Percentiles rank a stretch among this genome's conserved stretches.
Evolutionary conservation across 23 red algal genomes (phyloP).

Genomic region (Agarophyton chilense): DNA sequence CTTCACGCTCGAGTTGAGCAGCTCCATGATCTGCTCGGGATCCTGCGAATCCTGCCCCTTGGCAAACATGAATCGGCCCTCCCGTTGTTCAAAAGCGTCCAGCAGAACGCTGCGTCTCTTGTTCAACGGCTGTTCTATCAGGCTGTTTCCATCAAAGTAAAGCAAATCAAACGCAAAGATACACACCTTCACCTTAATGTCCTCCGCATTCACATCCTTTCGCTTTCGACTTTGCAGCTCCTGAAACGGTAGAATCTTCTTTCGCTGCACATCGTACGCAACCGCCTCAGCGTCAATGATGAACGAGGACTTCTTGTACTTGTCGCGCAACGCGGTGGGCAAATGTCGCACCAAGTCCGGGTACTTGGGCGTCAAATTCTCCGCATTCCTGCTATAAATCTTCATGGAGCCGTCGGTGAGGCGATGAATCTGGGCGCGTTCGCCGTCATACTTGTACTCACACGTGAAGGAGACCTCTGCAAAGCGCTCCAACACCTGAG

Average conservation of each 20-base stretch:
- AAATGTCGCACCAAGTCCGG: constrained; percentile 80
- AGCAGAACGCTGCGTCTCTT: constrained; percentile 49
- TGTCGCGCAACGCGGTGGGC: constrained; percentile 37
- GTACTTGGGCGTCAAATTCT: constrained; percentile 95
- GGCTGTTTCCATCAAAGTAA: constrained; percentile 81
- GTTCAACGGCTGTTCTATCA: constrained; percentile 67
- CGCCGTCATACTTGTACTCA: constrained; percentile 99
- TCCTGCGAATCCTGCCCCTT: constrained; percentile 69
- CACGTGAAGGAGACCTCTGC: constrained; percentile 76
- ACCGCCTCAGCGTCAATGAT: constrained; percentile 95
- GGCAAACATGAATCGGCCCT: constrained; percentile 89
- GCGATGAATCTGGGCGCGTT: constrained; percentile 95
- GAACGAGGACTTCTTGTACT: constrained; percentile 59
- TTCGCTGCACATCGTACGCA: constrained; percentile 76
- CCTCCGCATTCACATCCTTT: constrained; percentile 84
- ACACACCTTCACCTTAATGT: constrained; percentile 92
- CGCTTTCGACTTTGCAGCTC: constrained; percentile 84
- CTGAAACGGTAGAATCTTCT: constrained; percentile 88
- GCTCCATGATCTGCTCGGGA: constrained; percentile 73
- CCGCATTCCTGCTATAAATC: constrained; percentile 94
- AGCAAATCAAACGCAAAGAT: constrained; percentile 98
- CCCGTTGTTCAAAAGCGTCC: constrained; percentile 57
- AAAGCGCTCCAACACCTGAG: constrained; percentile 84
- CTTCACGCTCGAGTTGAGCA: constrained; percentile 85
- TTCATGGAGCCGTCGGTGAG: constrained; percentile 78